Percentiles rank a stretch among this genome's conserved stretches.
Conservation (phyloP, 805 yeast genomes). For the Sugiyamaella smithiae region DNA sequence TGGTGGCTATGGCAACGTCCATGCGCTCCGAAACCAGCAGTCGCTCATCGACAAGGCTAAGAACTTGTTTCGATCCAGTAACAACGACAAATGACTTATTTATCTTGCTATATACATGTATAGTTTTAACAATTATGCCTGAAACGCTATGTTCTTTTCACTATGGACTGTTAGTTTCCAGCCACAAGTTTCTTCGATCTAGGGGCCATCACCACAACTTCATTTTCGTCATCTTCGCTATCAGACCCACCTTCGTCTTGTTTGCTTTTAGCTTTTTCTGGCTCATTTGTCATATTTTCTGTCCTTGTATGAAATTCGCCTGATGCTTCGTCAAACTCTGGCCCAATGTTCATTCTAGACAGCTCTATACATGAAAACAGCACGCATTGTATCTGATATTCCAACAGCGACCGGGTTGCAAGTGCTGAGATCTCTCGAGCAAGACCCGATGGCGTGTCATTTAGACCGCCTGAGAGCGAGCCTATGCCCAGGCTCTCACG, state of each 20-base stretch:
- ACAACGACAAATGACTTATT: not conserved
- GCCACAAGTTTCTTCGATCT: not conserved
- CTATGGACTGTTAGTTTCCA: not conserved
- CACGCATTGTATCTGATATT: slow-evolving; percentile 16
- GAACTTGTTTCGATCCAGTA: slow-evolving; percentile 37
- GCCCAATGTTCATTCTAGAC: no score
- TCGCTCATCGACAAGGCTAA: slow-evolving; percentile 49
- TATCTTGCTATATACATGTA: not conserved
- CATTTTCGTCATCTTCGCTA: slow-evolving; percentile 14
- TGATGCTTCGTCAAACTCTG: no score
- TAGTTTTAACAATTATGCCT: not conserved
- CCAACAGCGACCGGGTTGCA: not conserved
- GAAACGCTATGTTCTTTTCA: no score
- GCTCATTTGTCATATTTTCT: no score
- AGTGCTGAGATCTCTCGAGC: not conserved
- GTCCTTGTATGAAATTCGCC: no score
- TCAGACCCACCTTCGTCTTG: slow-evolving; percentile 5
- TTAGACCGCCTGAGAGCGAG: slow-evolving; percentile 14
- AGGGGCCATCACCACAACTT: slow-evolving; percentile 4
- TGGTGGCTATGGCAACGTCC: slow-evolving; percentile 65
- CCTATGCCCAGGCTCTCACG: slow-evolving; percentile 16
- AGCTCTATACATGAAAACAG: slow-evolving; percentile 17
- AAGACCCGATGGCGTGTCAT: slow-evolving; percentile 20
- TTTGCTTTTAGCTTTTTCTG: no score
- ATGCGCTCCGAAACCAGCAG: slow-evolving; percentile 30